Percentiles rank a stretch among this genome's conserved stretches.
Evolutionary conservation across 371 early-diverging fungal species (phyloP).

Genomic region (Mucor ambiguus): DNA sequence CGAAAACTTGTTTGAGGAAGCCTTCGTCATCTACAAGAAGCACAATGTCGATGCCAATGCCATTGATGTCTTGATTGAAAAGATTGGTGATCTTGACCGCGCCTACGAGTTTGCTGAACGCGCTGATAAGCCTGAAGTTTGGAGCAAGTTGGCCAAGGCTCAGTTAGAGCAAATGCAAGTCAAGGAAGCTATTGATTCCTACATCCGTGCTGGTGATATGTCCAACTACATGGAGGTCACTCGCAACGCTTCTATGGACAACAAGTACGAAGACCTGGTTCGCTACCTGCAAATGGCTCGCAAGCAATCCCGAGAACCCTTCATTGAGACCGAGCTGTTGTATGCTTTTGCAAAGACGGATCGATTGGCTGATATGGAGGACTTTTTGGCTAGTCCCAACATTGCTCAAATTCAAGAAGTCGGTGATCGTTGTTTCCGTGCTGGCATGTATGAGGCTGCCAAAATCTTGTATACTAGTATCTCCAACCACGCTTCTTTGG

Average conservation of each 20-base stretch:
- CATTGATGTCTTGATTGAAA: constrained; percentile 87
- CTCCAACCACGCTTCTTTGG: constrained; percentile 95
- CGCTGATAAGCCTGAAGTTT: constrained; percentile 87
- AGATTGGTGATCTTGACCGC: constrained; percentile 91
- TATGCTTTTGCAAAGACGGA: constrained; percentile 95
- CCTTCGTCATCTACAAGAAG: constrained; percentile 94
- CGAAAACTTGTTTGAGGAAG: constrained; percentile 91
- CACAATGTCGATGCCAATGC: constrained; percentile 87
- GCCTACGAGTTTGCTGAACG: constrained; percentile 95
- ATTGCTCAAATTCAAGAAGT: constrained; percentile 91
- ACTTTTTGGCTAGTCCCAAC: constrained; percentile 89
- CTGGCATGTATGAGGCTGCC: constrained; percentile 90
- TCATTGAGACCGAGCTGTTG: constrained; percentile 91
- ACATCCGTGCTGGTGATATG: constrained; percentile 92
- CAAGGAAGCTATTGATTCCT: constrained; percentile 96
- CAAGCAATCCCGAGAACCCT: constrained; percentile 89
- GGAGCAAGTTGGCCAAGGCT: constrained; percentile 94
- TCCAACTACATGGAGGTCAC: constrained; percentile 92
- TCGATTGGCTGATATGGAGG: constrained; percentile 90
- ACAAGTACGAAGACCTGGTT: constrained; percentile 91
- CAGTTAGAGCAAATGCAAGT: constrained; percentile 89
- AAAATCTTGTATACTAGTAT: constrained; percentile 92
- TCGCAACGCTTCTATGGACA: constrained; percentile 72
- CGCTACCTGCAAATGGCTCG: constrained; percentile 94
- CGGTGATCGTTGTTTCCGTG: constrained; percentile 95